phyloP scores from a whole-genome alignment of 2,329 filamentous ascomycete genomes.

The Colletotrichum sp. region DNA sequence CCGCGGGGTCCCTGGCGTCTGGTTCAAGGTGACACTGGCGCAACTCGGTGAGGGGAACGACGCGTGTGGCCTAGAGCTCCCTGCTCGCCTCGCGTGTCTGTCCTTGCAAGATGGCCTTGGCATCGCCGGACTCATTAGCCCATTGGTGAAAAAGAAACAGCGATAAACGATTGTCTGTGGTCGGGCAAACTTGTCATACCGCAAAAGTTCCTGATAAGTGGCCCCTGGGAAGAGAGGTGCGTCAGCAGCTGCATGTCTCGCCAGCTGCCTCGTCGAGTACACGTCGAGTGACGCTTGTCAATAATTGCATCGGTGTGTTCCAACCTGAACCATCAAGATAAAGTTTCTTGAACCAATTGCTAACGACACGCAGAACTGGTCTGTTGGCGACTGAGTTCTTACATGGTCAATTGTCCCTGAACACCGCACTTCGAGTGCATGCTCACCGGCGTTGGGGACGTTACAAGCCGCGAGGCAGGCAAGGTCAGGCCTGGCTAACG shows the following conservation, averaged over 20 bases:
- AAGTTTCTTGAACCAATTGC: background rate
- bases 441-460: background rate
- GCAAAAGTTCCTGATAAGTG: background rate
- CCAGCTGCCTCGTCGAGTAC: background rate
- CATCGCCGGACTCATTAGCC: background rate
- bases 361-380: background rate
- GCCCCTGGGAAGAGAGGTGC: background rate
- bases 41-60: background rate
- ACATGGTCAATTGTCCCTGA: background rate
- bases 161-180: background rate
- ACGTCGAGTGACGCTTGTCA: rapidly evolving
- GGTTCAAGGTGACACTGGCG: background rate
- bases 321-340: background rate
- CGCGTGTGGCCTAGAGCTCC: background rate
- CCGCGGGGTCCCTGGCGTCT: background rate
- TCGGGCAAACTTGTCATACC: background rate
- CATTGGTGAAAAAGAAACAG: background rate
- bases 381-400: background rate
- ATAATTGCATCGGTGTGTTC: background rate
- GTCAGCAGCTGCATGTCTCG: background rate
- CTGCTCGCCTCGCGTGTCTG: background rate
- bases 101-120: background rate
- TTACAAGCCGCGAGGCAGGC: background rate
- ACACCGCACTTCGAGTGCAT: background rate
- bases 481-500: background rate